A percentile compares a stretch with the other conserved stretches of the same genome.
Conservation (phyloP, 805 yeast species). For the Hermanozyma aechmeae region DNA sequence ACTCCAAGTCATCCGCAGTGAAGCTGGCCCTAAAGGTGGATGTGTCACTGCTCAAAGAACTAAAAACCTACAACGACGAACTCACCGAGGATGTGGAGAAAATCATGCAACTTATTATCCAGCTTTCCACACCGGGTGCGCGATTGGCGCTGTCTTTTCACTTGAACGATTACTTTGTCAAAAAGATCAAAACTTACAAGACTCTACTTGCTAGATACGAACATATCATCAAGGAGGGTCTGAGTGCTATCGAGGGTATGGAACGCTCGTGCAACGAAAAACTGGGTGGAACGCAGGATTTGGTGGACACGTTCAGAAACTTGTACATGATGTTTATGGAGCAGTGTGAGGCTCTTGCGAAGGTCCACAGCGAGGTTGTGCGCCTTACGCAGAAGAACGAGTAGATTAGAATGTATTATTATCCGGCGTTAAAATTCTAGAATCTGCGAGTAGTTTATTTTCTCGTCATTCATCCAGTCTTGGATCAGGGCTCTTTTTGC, state of each 20-base stretch:
- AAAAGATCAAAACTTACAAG: conserved; percentile 42
- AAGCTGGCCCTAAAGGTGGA: conserved; percentile 54
- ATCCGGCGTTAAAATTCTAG: not conserved
- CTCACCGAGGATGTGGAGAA: conserved; percentile 41
- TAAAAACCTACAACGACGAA: conserved; percentile 30
- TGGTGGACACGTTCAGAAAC: conserved; percentile 54
- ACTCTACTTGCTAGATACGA: conserved; percentile 47
- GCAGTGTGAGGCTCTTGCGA: conserved; percentile 65
- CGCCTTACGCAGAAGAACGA: not conserved
- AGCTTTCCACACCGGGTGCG: conserved; percentile 44
- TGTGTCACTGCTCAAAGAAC: conserved; percentile 22
- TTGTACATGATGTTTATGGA: conserved; percentile 69
- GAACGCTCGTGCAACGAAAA: conserved; percentile 30
- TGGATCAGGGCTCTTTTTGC: not conserved
- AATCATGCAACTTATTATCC: conserved; percentile 45
- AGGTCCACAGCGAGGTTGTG: conserved; percentile 39
- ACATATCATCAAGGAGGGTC: conserved; percentile 52
- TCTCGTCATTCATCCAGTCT: not conserved
- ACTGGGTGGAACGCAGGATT: conserved; percentile 31
- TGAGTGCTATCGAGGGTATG: conserved; percentile 38
- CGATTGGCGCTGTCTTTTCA: conserved; percentile 46
- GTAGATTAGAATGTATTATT: not conserved
- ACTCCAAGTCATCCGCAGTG: conserved; percentile 51
- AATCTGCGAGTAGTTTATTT: too few relatives aligned
- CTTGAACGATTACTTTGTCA: conserved; percentile 45